These are phyloP conservation scores for Jasminum sambac DNA, from an alignment of 257 asterid genomes.

Conservation along the genomic window DNA sequence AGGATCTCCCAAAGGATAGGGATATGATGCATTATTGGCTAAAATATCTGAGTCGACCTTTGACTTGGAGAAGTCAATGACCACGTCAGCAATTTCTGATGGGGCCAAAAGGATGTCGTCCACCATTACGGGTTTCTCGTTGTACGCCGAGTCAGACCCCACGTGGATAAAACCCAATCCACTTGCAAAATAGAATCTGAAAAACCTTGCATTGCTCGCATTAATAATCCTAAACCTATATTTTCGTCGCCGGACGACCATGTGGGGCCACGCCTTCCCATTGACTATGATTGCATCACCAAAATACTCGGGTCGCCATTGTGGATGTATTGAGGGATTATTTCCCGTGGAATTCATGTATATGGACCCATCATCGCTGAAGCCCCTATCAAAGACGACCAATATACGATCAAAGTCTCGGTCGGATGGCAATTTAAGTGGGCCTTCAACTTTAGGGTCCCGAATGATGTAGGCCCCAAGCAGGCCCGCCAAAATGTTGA, in stretches of 20 bases:
- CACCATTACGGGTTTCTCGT: slow-evolving; percentile 42
- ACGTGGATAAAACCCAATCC: slow-evolving; percentile 55
- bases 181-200: slow-evolving; percentile 48
- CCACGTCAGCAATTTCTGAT: slow-evolving; percentile 71
- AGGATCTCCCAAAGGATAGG: slow-evolving; percentile 69
- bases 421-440: slow-evolving; percentile 47
- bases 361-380: slow-evolving; percentile 54
- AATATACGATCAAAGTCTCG: slow-evolving; percentile 60
- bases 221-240: slow-evolving; percentile 76
- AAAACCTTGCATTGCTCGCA: slow-evolving; percentile 82
- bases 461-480: slow-evolving; percentile 67
- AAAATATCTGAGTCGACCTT: slow-evolving; percentile 36
- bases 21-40: slow-evolving; percentile 58
- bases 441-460: slow-evolving; percentile 53
- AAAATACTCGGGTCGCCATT: slow-evolving; percentile 92
- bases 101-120: slow-evolving; percentile 55
- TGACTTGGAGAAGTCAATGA: slow-evolving; percentile 66
- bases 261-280: slow-evolving; percentile 91
- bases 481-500: slow-evolving; percentile 83
- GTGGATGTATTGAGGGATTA: slow-evolving; percentile 73
- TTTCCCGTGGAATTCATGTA: slow-evolving; percentile 78
- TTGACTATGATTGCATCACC: slow-evolving; percentile 81
- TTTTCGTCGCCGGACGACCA: slow-evolving; percentile 50
- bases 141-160: slow-evolving; percentile 75
- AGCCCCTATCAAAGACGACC: slow-evolving; percentile 69